Percentiles rank a stretch among this genome's conserved stretches.
phyloP scores from a whole-genome alignment of 1,284 basidiomycete genomes.

The Ceratobasidium sp. region DNA sequence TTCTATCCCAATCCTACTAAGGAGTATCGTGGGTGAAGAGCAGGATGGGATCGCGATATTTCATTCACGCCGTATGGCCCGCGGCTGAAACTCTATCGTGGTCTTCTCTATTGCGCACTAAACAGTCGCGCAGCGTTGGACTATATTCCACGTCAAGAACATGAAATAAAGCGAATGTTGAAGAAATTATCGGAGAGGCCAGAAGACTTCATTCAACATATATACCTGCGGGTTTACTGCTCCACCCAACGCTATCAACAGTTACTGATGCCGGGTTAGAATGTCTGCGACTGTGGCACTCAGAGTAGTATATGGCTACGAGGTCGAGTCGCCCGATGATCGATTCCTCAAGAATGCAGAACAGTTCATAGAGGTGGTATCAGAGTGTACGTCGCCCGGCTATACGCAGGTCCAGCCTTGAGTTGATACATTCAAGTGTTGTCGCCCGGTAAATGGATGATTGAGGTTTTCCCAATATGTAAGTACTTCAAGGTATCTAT shows the following conservation, averaged over 20 bases:
- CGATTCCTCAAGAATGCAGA: conserved; percentile 19
- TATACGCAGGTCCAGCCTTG: not conserved
- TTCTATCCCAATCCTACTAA: too few relatives aligned
- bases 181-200: not conserved
- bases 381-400: not conserved
- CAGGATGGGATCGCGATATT: conserved; percentile 9
- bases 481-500: not conserved
- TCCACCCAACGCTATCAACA: not conserved
- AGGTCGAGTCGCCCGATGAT: conserved; percentile 17
- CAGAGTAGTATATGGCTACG: conserved; percentile 9
- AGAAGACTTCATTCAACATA: not conserved
- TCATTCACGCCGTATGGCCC: not conserved
- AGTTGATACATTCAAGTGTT: not conserved
- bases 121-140: not conserved
- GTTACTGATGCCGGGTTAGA: not conserved
- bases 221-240: not conserved
- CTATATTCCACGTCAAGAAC: conserved; percentile 1
- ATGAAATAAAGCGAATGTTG: conserved; percentile 1
- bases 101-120: conserved; percentile 2
- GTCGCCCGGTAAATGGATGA: conserved; percentile 12
- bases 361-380: conserved; percentile 3
- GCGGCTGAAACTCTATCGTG: not conserved
- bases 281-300: conserved; percentile 19
- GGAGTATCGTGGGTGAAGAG: too few relatives aligned
- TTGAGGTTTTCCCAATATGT: conserved; percentile 13